Base-by-base conservation (phyloP, 495 filamentous ascomycete genomes). In the Penicillium tannophilum region DNA sequence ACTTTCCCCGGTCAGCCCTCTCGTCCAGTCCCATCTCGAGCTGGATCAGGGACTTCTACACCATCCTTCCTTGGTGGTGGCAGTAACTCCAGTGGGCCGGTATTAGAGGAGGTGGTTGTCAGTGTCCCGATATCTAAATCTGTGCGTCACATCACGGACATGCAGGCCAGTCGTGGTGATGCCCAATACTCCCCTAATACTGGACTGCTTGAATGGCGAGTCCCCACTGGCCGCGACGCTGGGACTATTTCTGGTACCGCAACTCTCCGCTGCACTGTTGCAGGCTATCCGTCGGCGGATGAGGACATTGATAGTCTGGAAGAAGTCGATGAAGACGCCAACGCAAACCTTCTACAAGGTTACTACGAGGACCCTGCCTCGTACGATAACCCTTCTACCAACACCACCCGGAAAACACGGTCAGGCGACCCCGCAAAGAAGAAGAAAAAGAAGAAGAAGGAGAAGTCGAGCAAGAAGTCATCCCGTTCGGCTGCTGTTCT, bases 71-170 rank as follows among this genome's bases (percentile, higher is more conserved):
- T 81, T 11, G 82, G 83, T 14, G 83, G 84, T 1, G 76, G 82
- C 45, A 79, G 84, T 8, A 80, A 58, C 48, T 67, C 71, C 33
- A 67, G 74, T 7, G 62, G 64, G 16, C 92, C 92, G 2, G 73
- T 78, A 1, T 74, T 98, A 6, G 91, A 96, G 66, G 91, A 96
- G 56, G 78, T 98, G 9, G 78, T 84, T 1, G 88, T 97, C 36
- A 88, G 84, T 10, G 79, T 98, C 8, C 94, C 94, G 3, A 80
- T 98, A 31, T 91, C 94, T 20, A 76, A 84, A 10, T 82, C 79
- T 19, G 92, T 97, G 46, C 87, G 91, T 54, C 97, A 93, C 67
- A 80, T 98, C n/a, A 84, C 85, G 23, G 92, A 96, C 65, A 84
- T 97, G 58, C 78, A 90, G 56, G 86, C 92, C 33, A 91, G 86